Evolutionary conservation across 139 green algal genomes (phyloP).

Genomic region (Chlorella vulgaris): DNA sequence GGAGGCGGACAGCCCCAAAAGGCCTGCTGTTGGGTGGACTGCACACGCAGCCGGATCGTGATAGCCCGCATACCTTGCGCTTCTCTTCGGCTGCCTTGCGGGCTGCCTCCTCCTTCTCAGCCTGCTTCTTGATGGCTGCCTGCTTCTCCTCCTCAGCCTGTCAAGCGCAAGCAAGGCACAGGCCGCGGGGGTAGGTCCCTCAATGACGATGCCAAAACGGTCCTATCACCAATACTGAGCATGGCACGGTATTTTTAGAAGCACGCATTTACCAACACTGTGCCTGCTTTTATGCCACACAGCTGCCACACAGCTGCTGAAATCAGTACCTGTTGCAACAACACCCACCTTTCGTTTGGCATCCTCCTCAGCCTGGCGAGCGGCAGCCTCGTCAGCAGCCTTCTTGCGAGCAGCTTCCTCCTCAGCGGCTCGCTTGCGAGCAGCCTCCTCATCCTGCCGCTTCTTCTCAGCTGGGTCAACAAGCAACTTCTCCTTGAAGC

Average conservation of each 20-base stretch:
- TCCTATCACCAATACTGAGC: no score
- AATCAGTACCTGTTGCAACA: background rate
- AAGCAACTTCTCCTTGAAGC: slow-evolving; percentile 7
- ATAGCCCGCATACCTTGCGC: no score
- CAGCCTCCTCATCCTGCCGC: slow-evolving; percentile 12
- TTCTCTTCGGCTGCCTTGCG: slow-evolving; percentile 4
- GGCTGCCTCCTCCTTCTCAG: background rate
- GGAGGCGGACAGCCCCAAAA: no score
- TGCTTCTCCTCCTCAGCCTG: background rate
- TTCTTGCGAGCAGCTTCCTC: slow-evolving; percentile 14
- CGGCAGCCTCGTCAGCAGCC: background rate
- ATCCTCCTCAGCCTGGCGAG: background rate
- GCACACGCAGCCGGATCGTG: no score
- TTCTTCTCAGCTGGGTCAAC: slow-evolving; percentile 2
- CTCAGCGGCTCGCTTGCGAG: slow-evolving; percentile 4
- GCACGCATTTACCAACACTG: no score
- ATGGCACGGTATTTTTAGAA: no score
- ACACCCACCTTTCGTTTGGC: background rate
- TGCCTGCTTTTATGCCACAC: no score
- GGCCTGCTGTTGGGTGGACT: no score
- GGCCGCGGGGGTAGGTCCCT: no score
- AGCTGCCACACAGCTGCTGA: no score
- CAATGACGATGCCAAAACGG: no score
- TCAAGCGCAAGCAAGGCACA: background rate
- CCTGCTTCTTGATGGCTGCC: background rate